Base-by-base conservation (phyloP, 225 moss, liverwort and hornwort species). In the Takakia lepidozioides region DNA sequence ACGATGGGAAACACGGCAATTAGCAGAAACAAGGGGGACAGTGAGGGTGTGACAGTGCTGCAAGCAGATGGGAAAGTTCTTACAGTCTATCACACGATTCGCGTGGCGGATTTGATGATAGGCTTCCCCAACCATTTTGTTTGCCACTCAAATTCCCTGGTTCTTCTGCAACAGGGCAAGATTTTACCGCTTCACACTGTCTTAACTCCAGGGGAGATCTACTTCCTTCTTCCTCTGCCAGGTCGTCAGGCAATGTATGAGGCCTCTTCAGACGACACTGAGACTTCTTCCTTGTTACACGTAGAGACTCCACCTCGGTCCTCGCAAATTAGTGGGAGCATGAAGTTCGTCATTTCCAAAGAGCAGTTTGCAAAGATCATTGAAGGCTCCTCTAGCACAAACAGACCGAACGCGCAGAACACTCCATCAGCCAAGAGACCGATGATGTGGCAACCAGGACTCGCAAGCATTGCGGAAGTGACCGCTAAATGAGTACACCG, bases 261-360 rank as follows among this genome's bases (percentile, higher is more conserved):
- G 39, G 50, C 40, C 16, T 68, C 73, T 3, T 64, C 65, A 1
- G n/a, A n/a, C n/a, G n/a, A n/a, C n/a, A n/a, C n/a, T n/a, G n/a
- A n/a, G n/a, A n/a, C n/a, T n/a, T 64, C 67, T 3, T 68, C 80
- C 0, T 51, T 76, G 4, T 47, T 76, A 8, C 62, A 56, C 39
- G 47, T 53, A 1, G 76, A 68, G 7, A 63, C 69, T n/a, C 59
- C 66, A 0, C 29, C 46, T 0, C 27, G 48, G 2, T 59, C 52
- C 0, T 52, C 46, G 8, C 73, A 73, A 22, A 50, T 64, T 2
- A 69, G 54, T 0, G 80, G 81, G 19, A 95, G 80, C 43, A 80
- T 87, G 64, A 95, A 90, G 80, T 81, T 95, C 17, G 84, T 95
- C 7, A 87, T 95, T 10, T 84, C 95, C 20, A 84, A 84, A 27